These are phyloP conservation scores for Rhizopogon roseolus DNA, from an alignment of 768 basidiomycete species.

Conservation along the genomic window DNA sequence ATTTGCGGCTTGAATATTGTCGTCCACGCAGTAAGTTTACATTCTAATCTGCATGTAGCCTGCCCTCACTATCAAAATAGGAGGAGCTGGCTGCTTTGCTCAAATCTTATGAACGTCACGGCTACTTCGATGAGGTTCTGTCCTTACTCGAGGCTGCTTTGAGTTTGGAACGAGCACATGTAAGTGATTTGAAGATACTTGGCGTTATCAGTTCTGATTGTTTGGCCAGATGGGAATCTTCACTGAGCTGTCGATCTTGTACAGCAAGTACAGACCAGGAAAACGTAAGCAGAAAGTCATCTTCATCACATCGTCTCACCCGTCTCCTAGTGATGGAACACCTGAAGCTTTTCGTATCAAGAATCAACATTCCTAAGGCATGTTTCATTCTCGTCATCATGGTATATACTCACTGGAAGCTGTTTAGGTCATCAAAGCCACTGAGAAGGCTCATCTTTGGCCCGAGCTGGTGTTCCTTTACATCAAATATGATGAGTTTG, in stretches of 20 bases:
- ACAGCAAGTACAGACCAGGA: slow-evolving; percentile 93
- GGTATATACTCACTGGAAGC: neutral
- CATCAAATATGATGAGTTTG: slow-evolving; percentile 96
- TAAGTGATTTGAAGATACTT: slow-evolving; percentile 25
- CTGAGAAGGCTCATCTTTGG: slow-evolving; percentile 97
- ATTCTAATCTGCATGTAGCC: slow-evolving; percentile 7
- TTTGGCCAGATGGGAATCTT: slow-evolving; percentile 84
- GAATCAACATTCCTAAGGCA: slow-evolving; percentile 97
- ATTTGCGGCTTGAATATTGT: slow-evolving; percentile 98
- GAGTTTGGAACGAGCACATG: slow-evolving; percentile 94
- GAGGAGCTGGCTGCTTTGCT: slow-evolving; percentile 76
- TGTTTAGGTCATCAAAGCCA: slow-evolving; percentile 80
- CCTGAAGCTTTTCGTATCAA: slow-evolving; percentile 90
- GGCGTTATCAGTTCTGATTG: slow-evolving; percentile 9
- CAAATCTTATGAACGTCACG: slow-evolving; percentile 82
- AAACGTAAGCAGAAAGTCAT: slow-evolving; percentile 54
- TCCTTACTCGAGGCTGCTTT: slow-evolving; percentile 89
- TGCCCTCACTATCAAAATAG: slow-evolving; percentile 25
- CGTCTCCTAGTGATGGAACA: slow-evolving; percentile 87
- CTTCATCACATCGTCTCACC: slow-evolving; percentile 6
- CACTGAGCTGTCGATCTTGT: slow-evolving; percentile 86
- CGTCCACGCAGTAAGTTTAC: slow-evolving; percentile 65
- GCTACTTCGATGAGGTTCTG: slow-evolving; percentile 93
- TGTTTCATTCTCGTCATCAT: neutral
- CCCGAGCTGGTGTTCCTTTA: slow-evolving; percentile 97